Conservation (phyloP, 2,329 filamentous ascomycete genomes). For the Sarocladium kiliense region DNA sequence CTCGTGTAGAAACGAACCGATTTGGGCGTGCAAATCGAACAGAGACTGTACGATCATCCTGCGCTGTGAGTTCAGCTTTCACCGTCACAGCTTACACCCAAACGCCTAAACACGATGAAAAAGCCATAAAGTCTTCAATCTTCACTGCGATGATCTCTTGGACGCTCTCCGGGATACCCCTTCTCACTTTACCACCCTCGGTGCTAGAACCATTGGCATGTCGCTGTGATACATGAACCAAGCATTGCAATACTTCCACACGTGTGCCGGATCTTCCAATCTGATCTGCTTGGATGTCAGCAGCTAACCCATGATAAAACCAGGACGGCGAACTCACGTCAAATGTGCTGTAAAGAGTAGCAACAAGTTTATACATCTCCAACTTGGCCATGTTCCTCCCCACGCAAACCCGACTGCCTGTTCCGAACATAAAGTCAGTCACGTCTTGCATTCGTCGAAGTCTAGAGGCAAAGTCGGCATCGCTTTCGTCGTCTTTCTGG, state of each 20-base stretch:
- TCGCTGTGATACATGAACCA: constrained; percentile 21
- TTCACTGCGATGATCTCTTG: no score
- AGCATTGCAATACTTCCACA: constrained; percentile 25
- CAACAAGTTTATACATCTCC: constrained; percentile 30
- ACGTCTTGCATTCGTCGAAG: constrained; percentile 30
- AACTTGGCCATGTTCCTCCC: constrained; percentile 29
- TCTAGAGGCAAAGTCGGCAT: constrained; percentile 25
- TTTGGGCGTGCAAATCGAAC: no score
- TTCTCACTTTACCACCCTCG: not conserved
- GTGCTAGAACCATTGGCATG: constrained; percentile 14
- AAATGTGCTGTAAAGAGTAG: constrained; percentile 39
- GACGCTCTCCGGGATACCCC: not conserved
- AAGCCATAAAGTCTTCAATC: no score
- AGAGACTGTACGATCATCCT: no score
- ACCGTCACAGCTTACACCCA: no score
- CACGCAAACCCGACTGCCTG: constrained; percentile 33
- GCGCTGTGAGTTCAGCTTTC: no score
- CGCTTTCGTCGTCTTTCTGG: constrained; percentile 23
- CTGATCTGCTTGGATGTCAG: constrained; percentile 15
- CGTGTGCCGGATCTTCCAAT: constrained; percentile 11
- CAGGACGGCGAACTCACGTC: no score
- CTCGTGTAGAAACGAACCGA: no score
- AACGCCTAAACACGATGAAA: no score
- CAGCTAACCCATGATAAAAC: no score
- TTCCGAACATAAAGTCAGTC: constrained; percentile 31